phyloP scores from a whole-genome alignment of 73 alveolate genomes.

The Paramecium octaurelia region DNA sequence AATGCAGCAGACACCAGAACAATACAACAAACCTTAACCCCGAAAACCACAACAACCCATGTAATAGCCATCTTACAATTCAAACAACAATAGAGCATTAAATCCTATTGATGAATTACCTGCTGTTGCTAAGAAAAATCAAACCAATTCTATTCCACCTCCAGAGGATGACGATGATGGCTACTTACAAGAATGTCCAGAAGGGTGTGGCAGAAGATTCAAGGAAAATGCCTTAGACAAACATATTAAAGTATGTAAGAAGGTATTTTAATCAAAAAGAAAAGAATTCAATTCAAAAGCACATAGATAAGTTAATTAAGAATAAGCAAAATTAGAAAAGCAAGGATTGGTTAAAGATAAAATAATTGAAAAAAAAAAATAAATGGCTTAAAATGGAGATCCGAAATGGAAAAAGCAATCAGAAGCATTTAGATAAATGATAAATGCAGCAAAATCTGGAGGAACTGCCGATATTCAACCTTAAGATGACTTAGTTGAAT shows the following conservation, averaged over 20 bases:
- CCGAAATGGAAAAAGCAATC: conserved; percentile 65
- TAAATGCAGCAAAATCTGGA: conserved; percentile 59
- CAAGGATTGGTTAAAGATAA: background rate
- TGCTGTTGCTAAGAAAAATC: conserved; percentile 41
- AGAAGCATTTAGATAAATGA: conserved; percentile 61
- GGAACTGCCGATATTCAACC: conserved; percentile 31
- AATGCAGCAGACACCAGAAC: background rate
- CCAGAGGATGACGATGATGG: conserved; percentile 24
- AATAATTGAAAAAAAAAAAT: conserved; percentile 45
- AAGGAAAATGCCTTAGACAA: conserved; percentile 63
- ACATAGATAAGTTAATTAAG: conserved; percentile 62
- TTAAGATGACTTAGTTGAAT: conserved; percentile 53
- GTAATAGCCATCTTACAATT: background rate
- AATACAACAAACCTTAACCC: background rate
- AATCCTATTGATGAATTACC: conserved; percentile 50
- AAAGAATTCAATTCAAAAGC: conserved; percentile 71
- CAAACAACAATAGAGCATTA: background rate
- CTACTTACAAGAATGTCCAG: conserved; percentile 52
- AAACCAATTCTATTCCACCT: background rate
- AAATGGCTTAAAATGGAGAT: conserved; percentile 17
- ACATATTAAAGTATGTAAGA: conserved; percentile 77
- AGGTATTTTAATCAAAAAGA: conserved; percentile 75
- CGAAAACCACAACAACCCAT: background rate
- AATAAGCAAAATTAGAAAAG: conserved; percentile 55
- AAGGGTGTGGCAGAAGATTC: conserved; percentile 77